Evolutionary conservation across 306 rosid species (phyloP).

Genomic region (apple (Malus domestica)): DNA sequence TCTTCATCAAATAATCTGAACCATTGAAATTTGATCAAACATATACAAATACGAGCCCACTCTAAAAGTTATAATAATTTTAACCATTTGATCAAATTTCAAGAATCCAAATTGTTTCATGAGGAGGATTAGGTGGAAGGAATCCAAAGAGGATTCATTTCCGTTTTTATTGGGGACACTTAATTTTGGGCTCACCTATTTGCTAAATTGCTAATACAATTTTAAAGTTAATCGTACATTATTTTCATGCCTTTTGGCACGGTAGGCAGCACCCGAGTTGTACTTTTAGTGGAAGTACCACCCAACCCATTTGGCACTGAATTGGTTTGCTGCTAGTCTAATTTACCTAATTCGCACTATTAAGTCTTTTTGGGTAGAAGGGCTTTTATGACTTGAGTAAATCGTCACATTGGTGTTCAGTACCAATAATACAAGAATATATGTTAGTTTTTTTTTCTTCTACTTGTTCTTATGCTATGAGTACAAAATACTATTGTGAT

Average conservation of each 20-base stretch:
- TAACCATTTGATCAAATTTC: accelerated
- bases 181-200: not conserved
- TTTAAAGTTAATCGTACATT: not conserved
- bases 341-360: not conserved
- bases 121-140: too few species aligned
- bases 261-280: not conserved
- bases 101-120: too few species aligned
- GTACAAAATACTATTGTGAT: too few species aligned
- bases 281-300: not conserved
- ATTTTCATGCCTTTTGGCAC: not conserved
- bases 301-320: not conserved
- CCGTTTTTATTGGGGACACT: not conserved
- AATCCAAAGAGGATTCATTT: too few species aligned
- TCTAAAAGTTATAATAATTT: too few species aligned
- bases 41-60: accelerated
- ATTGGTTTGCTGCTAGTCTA: not conserved
- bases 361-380: not conserved
- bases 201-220: not conserved
- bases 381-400: too few species aligned
- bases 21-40: too few species aligned
- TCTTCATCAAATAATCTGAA: too few species aligned
- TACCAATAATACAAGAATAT: too few species aligned
- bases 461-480: too few species aligned
- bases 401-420: accelerated
- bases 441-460: too few species aligned